These are phyloP conservation scores for Solanum raphanifolium DNA, from an alignment of 257 asterid genomes.

Conservation along the genomic window DNA sequence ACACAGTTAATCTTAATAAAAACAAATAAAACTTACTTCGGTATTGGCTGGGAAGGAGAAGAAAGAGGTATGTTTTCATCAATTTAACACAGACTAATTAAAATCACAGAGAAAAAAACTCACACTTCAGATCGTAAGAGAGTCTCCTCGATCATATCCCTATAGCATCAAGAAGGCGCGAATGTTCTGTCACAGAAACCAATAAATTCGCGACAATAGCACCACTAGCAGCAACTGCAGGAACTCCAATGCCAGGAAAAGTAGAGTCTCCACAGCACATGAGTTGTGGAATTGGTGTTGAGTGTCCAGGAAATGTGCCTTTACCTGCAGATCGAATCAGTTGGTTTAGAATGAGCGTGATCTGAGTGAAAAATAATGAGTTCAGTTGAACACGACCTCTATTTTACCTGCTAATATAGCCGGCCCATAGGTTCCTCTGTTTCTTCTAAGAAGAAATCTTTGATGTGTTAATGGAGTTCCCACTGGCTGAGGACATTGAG, in stretches of 20 bases:
- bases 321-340: conserved; percentile 19
- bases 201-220: conserved; percentile 92
- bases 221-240: conserved; percentile 99
- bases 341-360: neutral
- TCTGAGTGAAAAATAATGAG: neutral
- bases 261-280: conserved; percentile 96
- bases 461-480: conserved; percentile 90
- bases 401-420: conserved; percentile 38
- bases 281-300: conserved; percentile 66
- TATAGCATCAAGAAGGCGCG: conserved; percentile 82
- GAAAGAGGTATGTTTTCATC: no score
- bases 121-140: no score
- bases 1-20: no score
- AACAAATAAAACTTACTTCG: no score
- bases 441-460: conserved; percentile 68
- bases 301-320: conserved; percentile 72
- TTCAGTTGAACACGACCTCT: neutral
- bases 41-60: no score
- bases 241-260: conserved; percentile 94
- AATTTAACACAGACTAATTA: no score
- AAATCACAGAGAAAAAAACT: no score
- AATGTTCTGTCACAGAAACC: conserved; percentile 80
- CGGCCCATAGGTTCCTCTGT: conserved; percentile 90
- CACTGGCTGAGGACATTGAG: neutral
- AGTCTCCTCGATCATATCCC: conserved; percentile 31